Percentiles rank a stretch among this genome's conserved stretches.
Conservation (phyloP, 2,329 filamentous ascomycete species). For the Penicillium sp. region DNA sequence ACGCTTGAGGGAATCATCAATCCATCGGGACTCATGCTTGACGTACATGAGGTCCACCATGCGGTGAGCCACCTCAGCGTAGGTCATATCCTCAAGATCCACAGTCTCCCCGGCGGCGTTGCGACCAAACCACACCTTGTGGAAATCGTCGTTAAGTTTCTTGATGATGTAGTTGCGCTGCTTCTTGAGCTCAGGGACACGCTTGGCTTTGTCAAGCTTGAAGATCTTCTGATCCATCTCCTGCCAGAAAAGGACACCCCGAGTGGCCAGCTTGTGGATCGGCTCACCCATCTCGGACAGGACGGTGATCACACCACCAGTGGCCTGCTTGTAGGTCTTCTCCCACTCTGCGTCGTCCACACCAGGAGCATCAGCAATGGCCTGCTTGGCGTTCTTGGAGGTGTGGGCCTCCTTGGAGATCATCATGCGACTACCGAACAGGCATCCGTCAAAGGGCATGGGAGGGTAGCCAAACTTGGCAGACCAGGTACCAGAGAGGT, state of each 20-base stretch:
- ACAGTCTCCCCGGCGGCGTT: conserved; percentile 78
- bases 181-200: conserved; percentile 83
- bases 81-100: conserved; percentile 95
- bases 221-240: conserved; percentile 99
- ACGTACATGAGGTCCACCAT: conserved; percentile 91
- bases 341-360: conserved; percentile 85
- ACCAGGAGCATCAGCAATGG: conserved; percentile 82
- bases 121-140: conserved; percentile 94
- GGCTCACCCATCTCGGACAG: conserved; percentile 99
- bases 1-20: conserved; percentile 77
- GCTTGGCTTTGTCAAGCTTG: conserved; percentile 91
- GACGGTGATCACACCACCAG: conserved; percentile 93
- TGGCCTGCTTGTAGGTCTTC: conserved; percentile 86
- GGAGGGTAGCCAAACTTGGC: conserved; percentile 80
- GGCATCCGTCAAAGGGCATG: conserved; percentile 91
- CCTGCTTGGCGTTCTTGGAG: conserved; percentile 82
- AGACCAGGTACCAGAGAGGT: conserved; percentile 88
- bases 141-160: conserved; percentile 93
- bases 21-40: conserved; percentile 88
- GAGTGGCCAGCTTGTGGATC: conserved; percentile 96
- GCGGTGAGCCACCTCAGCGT: conserved; percentile 80
- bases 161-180: conserved; percentile 89
- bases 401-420: conserved; percentile 90
- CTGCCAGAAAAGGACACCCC: conserved; percentile 94
- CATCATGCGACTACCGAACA: conserved; percentile 94